These are phyloP conservation scores for Erodium maritimum DNA, from an alignment of 345 rosid genomes.

Conservation along the genomic window DNA sequence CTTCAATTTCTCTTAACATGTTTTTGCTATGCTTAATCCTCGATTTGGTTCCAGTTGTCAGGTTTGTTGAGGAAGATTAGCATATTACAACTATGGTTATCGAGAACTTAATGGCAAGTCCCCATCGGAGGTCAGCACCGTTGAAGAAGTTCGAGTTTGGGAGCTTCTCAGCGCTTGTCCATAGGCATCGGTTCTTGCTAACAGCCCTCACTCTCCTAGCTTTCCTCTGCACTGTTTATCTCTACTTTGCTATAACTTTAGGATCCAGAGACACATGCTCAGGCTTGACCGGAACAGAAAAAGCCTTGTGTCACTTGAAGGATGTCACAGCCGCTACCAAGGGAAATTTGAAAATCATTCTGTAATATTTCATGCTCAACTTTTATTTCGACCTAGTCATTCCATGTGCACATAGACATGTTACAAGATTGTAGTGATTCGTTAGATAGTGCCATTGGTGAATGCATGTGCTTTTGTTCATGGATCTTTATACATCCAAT, in stretches of 20 bases:
- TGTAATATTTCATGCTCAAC: too few relatives aligned
- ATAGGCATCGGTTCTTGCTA: constrained; percentile 81
- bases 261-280: constrained; percentile 53
- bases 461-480: too few relatives aligned
- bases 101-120: constrained; percentile 59
- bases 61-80: background rate
- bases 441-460: too few relatives aligned
- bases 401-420: too few relatives aligned
- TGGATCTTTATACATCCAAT: too few relatives aligned
- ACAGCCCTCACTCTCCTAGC: constrained; percentile 65
- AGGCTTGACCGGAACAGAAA: constrained; percentile 51
- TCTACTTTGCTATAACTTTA: constrained; percentile 82
- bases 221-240: constrained; percentile 76
- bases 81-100: constrained; percentile 33
- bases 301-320: constrained; percentile 45
- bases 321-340: constrained; percentile 36
- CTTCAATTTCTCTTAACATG: background rate
- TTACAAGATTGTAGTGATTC: too few relatives aligned
- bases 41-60: background rate
- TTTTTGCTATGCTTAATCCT: background rate
- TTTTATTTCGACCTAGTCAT: too few relatives aligned
- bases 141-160: constrained; percentile 65
- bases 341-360: constrained; percentile 43
- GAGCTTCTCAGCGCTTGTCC: constrained; percentile 58
- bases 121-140: constrained; percentile 31